phyloP scores from a whole-genome alignment of 2,329 filamentous ascomycete species.

The Lachnellula willkommii region DNA sequence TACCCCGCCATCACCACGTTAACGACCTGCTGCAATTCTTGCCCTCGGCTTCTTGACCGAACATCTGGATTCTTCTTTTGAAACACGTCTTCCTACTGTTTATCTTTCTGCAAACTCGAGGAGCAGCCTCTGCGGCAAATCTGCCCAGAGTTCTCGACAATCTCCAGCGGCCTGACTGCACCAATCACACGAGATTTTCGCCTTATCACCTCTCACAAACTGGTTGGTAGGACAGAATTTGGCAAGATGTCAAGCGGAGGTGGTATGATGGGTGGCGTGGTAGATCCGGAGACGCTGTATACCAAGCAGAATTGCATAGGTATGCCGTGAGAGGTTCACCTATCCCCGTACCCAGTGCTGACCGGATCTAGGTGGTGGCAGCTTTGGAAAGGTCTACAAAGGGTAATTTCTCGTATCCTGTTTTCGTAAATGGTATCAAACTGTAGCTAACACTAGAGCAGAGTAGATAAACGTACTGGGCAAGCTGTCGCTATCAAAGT shows the following conservation, averaged over 20 bases:
- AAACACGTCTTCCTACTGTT: neutral
- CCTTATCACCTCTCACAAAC: conserved; percentile 2
- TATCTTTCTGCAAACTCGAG: neutral
- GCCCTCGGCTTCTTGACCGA: neutral
- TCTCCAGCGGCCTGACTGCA: neutral
- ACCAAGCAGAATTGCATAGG: conserved; percentile 89
- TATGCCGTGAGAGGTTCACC: conserved; percentile 33
- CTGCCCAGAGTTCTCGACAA: too few species aligned
- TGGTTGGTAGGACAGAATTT: conserved; percentile 1
- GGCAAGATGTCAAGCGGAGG: conserved; percentile 28
- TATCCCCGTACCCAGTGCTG: conserved; percentile 20
- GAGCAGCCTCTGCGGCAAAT: neutral
- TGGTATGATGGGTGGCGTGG: conserved; percentile 42
- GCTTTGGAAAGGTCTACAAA: conserved; percentile 98
- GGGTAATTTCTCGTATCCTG: conserved; percentile 52
- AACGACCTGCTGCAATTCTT: conserved; percentile 13
- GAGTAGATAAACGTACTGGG: conserved; percentile 87
- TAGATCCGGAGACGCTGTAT: conserved; percentile 87
- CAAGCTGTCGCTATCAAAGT: conserved; percentile 96
- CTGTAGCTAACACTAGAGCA: conserved; percentile 36
- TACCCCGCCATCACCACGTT: conserved; percentile 26
- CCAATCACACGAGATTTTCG: neutral
- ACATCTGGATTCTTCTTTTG: neutral
- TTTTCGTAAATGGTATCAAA: conserved; percentile 5
- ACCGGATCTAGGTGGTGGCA: conserved; percentile 69